Conservation (phyloP, 768 basidiomycete species). For the Phylloporus sp. region DNA sequence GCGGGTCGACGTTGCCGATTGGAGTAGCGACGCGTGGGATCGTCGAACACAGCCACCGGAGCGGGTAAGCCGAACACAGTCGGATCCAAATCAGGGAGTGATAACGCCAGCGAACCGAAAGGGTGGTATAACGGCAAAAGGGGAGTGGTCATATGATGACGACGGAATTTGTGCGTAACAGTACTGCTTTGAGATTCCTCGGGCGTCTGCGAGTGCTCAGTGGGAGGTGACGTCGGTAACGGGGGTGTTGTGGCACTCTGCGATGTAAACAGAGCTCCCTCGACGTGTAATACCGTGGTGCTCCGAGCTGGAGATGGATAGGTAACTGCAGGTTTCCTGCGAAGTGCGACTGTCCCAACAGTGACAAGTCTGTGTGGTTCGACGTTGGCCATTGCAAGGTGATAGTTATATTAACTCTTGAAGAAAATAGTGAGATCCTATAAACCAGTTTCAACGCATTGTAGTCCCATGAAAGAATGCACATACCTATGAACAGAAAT, state of each 20-base stretch:
- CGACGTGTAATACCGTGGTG: constrained; percentile 24
- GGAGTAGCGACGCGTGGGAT: constrained; percentile 40
- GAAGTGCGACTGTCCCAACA: constrained; percentile 27
- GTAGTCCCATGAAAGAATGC: neutral
- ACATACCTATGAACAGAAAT: constrained; percentile 22
- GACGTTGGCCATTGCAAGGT: constrained; percentile 21
- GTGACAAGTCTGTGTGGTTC: constrained; percentile 13
- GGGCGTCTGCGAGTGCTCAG: constrained; percentile 7
- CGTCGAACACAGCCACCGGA: constrained; percentile 42
- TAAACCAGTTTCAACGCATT: neutral
- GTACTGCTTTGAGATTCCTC: constrained; percentile 15
- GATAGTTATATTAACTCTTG: constrained; percentile 6
- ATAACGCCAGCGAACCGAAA: constrained; percentile 56
- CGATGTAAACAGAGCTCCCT: constrained; percentile 16
- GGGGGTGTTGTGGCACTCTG: constrained; percentile 15
- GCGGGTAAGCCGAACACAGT: constrained; percentile 52
- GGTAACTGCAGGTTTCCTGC: constrained; percentile 55
- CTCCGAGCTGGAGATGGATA: constrained; percentile 53
- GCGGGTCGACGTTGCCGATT: constrained; percentile 45
- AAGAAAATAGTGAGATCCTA: constrained; percentile 11
- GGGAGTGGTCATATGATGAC: constrained; percentile 33
- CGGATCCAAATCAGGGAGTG: constrained; percentile 62
- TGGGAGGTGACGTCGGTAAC: constrained; percentile 11
- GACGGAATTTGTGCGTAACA: constrained; percentile 13
- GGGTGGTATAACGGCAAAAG: constrained; percentile 69